phyloP scores from a whole-genome alignment of 495 filamentous ascomycete genomes.

The Venustampulla echinocandica region DNA sequence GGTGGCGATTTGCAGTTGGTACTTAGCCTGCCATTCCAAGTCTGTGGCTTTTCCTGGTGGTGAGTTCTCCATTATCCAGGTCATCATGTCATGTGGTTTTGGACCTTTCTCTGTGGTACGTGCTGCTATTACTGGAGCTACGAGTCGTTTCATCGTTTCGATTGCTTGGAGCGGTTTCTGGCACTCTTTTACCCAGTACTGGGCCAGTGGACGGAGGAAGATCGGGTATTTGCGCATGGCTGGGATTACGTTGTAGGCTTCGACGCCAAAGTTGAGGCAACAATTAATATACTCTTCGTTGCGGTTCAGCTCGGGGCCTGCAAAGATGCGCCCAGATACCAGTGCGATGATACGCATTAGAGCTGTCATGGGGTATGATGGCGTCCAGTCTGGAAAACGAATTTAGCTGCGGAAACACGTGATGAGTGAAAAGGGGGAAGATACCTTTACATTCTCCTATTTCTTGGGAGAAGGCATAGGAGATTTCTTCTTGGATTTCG shows the following conservation, averaged over 20 bases:
- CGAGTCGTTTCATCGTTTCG: not conserved
- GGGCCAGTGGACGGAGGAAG: not conserved
- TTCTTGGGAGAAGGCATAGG: not conserved
- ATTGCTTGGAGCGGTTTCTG: not conserved
- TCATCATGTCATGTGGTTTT: not conserved
- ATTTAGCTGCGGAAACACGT: not conserved
- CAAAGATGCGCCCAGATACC: not conserved
- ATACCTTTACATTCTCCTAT: not conserved
- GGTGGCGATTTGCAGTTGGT: not conserved
- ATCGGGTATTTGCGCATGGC: not conserved
- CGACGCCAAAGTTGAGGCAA: not conserved
- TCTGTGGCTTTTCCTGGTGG: not conserved
- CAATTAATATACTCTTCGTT: not conserved
- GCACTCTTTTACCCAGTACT: not conserved
- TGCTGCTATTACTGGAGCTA: not conserved
- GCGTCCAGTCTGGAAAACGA: not conserved
- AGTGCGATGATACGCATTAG: not conserved
- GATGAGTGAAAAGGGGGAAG: not conserved
- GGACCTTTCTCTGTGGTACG: not conserved
- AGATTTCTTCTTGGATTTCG: not conserved
- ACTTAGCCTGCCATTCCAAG: not conserved
- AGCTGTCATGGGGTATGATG: not conserved
- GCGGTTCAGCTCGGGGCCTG: not conserved
- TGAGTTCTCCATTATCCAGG: not conserved
- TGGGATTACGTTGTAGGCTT: not conserved